Conservation (phyloP, 768 basidiomycete genomes). For the Boletus bicolor region DNA sequence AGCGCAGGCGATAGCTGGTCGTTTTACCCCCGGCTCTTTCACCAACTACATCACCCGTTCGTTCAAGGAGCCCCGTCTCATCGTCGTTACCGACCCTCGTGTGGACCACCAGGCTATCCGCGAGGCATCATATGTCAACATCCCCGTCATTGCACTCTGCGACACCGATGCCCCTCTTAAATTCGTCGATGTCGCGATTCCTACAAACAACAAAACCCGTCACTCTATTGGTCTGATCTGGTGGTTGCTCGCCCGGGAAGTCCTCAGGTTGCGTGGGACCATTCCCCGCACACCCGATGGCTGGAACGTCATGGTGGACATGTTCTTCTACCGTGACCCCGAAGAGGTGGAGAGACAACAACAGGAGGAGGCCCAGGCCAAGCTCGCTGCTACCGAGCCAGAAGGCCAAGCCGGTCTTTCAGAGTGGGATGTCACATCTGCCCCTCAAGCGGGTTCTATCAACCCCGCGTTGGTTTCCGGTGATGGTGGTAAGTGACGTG, state of each 20-base stretch:
- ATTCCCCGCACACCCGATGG: constrained; percentile 88
- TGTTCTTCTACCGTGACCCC: constrained; percentile 99
- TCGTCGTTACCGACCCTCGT: constrained; percentile 97
- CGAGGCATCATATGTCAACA: constrained; percentile 99
- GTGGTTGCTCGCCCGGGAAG: constrained; percentile 97
- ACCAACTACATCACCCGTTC: constrained; percentile 99
- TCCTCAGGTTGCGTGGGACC: constrained; percentile 91
- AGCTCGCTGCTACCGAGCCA: constrained; percentile 59
- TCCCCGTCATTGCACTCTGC: constrained; percentile 98
- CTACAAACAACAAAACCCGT: constrained; percentile 98
- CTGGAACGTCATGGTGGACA: constrained; percentile 98
- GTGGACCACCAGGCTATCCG: constrained; percentile 99
- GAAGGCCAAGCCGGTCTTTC: constrained; percentile 47
- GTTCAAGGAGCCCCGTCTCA: constrained; percentile 99
- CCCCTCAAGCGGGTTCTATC: constrained; percentile 65
- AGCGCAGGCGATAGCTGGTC: constrained; percentile 97
- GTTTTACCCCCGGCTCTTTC: constrained; percentile 98
- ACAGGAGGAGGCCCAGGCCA: constrained; percentile 88
- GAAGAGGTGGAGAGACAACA: constrained; percentile 99
- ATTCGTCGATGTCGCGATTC: constrained; percentile 98
- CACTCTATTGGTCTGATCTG: constrained; percentile 96
- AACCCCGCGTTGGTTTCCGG: constrained; percentile 72
- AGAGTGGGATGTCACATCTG: constrained; percentile 77
- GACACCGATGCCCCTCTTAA: constrained; percentile 98
- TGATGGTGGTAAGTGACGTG: constrained; percentile 46